Evolutionary conservation across 2,329 filamentous ascomycete species (phyloP), one percentile per base, ranked within the genome.

Genomic region (Claviceps capensis): DNA sequence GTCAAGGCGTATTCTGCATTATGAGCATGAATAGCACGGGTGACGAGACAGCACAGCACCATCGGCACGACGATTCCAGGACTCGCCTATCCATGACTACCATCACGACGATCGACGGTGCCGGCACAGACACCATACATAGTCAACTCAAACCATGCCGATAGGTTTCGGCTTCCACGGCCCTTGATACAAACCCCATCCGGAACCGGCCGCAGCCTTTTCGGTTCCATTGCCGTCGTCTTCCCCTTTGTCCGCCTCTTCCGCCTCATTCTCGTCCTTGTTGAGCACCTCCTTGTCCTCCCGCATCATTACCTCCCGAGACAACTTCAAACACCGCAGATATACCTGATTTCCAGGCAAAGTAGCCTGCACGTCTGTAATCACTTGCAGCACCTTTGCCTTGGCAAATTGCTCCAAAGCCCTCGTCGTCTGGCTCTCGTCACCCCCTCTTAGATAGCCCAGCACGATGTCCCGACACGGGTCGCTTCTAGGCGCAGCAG

Each of bases 161-260:
- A 82, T 81, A 0, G 79, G 78, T 58, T 75, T 78, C 9, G 78
- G 71, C 53, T 71, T 73, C 79, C 79, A 82, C 2, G 67, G 61
- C 7, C 75, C 76, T 48, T 74, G 64, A 56, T 74, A 76, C 52
- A 67, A 65, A 22, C 67, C 66, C 78, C 79, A 82, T 16, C 64
- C 66, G 48, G 57, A 56, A 44, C 58, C 57, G 26, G 57, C 52
- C 44, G 61, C 60, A 5, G 48, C 22, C 11, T 34, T 19, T 6
- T 19, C 48, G 41, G 47, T 40, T 40, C 26, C 53, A n/a, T 52
- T 53, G 19, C 56, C 55, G 5, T 55, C 55, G 5, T 47, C 37
- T 23, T 36, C 52, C n/a, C 42, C 50, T 41, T 52, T 17, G 5
- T 38, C 49, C 23, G 36, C 48, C 17, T 51, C 53, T 1, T 59